phyloP scores from a whole-genome alignment of 1,139 yeast genomes.

The Protomyces pachydermus region DNA sequence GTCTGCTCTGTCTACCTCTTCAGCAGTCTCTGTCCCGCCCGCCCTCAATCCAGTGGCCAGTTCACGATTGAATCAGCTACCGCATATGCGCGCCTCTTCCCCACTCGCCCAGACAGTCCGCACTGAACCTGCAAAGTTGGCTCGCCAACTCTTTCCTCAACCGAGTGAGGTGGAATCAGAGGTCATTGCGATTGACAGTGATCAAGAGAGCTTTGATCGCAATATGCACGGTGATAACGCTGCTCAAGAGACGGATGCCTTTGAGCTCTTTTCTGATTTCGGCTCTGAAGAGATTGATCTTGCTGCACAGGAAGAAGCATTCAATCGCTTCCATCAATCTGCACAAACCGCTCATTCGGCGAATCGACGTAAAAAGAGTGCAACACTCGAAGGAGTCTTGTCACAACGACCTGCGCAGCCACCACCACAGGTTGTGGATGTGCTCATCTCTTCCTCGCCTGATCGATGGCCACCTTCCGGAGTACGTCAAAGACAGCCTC shows the following conservation, averaged over 20 bases:
- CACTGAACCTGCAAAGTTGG: not conserved
- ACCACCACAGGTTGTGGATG: not conserved
- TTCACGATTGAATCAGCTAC: not conserved
- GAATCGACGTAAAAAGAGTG: not conserved
- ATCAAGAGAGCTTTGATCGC: conserved; percentile 1
- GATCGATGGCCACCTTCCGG: not conserved
- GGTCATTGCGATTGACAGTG: conserved; percentile 9
- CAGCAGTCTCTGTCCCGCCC: not conserved
- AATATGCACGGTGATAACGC: not conserved
- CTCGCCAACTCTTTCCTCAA: not conserved
- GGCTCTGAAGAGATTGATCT: not conserved
- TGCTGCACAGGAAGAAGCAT: not conserved
- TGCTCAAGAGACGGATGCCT: not conserved
- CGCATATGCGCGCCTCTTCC: not conserved
- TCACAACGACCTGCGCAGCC: not conserved
- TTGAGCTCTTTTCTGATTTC: not conserved
- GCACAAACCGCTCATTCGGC: not conserved
- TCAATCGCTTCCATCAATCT: not conserved
- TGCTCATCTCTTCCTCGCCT: conserved; percentile 3
- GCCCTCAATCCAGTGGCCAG: not conserved
- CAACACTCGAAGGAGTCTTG: not conserved
- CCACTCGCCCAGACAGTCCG: not conserved
- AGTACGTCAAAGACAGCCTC: not conserved
- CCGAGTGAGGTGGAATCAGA: not conserved
- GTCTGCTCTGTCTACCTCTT: not conserved